Evolutionary conservation across 352 stramenopile species (phyloP).

Genomic region (Phytophthora tentaculata): DNA sequence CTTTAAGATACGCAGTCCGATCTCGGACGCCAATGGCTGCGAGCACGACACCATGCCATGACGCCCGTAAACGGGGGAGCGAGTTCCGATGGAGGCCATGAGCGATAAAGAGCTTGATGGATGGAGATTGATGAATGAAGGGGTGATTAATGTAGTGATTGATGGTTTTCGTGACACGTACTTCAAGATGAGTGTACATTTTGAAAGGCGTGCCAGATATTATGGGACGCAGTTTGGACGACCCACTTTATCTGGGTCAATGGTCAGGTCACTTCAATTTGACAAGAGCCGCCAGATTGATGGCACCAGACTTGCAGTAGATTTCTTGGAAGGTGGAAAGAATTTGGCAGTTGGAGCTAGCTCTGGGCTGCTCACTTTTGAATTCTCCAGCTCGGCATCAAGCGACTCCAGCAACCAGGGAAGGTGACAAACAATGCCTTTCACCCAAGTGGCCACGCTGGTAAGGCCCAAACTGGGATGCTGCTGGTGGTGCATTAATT

Average conservation of each 20-base stretch:
- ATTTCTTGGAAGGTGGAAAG: slow-evolving; percentile 4
- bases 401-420: slow-evolving; percentile 2
- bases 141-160: background rate
- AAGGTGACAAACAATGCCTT: slow-evolving; percentile 1
- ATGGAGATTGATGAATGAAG: slow-evolving; percentile 19
- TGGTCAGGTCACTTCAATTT: slow-evolving; percentile 12
- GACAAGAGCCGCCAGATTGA: slow-evolving; percentile 4
- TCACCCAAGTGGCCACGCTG: background rate
- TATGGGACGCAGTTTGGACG: slow-evolving; percentile 3
- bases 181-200: slow-evolving; percentile 5
- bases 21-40: slow-evolving; percentile 94
- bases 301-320: slow-evolving; percentile 5
- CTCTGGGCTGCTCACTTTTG: slow-evolving; percentile 7
- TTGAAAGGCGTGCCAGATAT: background rate
- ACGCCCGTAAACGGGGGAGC: slow-evolving; percentile 89
- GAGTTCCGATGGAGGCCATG: slow-evolving; percentile 65
- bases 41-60: slow-evolving; percentile 94
- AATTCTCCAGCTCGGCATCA: slow-evolving; percentile 15
- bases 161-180: background rate
- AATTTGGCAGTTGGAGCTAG: background rate
- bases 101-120: background rate
- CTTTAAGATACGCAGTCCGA: slow-evolving; percentile 91
- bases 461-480: background rate
- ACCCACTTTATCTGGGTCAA: background rate
- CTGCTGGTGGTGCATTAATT: no score